Percentiles rank a stretch among this genome's conserved stretches.
Conservation (phyloP, 2,329 filamentous ascomycete species). For the Aureobasidium sp. region DNA sequence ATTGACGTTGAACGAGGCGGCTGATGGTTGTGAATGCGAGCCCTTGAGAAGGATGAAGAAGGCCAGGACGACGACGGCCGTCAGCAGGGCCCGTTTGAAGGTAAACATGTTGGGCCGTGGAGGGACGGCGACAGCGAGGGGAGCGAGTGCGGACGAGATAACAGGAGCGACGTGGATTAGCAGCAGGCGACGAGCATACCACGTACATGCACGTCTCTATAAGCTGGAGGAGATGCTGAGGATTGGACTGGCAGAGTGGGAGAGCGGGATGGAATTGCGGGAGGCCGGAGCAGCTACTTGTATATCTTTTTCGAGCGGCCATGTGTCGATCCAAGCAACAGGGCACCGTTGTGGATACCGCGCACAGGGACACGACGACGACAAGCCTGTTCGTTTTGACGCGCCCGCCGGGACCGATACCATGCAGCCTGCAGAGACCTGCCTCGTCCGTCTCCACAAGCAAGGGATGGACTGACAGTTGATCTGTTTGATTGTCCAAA, state of each 20-base stretch:
- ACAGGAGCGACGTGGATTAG: not conserved
- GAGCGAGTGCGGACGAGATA: not conserved
- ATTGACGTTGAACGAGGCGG: slow-evolving; percentile 23
- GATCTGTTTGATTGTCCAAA: slow-evolving; percentile 10
- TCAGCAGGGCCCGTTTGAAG: slow-evolving; percentile 66
- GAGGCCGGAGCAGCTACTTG: slow-evolving; percentile 4
- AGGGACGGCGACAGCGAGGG: not conserved
- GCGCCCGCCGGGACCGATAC: not conserved
- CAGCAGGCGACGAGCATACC: slow-evolving; percentile 10
- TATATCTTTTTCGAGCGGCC: slow-evolving; percentile 2
- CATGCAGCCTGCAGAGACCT: not conserved
- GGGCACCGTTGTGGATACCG: slow-evolving; percentile 2
- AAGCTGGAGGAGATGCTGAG: not conserved
- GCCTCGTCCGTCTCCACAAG: not conserved
- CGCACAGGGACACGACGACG: slow-evolving; percentile 3
- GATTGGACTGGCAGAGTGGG: not conserved
- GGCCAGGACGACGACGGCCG: slow-evolving; percentile 61
- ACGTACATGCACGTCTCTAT: slow-evolving; percentile 11
- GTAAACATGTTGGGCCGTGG: slow-evolving; percentile 58
- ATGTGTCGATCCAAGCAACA: slow-evolving; percentile 4
- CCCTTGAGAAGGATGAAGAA: slow-evolving; percentile 64
- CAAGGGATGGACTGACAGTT: slow-evolving; percentile 5
- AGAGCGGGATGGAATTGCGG: not conserved
- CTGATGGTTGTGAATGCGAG: slow-evolving; percentile 39
- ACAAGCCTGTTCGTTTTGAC: slow-evolving; percentile 8